Conservation (phyloP, 805 yeast species). For the Pichia eremophila region DNA sequence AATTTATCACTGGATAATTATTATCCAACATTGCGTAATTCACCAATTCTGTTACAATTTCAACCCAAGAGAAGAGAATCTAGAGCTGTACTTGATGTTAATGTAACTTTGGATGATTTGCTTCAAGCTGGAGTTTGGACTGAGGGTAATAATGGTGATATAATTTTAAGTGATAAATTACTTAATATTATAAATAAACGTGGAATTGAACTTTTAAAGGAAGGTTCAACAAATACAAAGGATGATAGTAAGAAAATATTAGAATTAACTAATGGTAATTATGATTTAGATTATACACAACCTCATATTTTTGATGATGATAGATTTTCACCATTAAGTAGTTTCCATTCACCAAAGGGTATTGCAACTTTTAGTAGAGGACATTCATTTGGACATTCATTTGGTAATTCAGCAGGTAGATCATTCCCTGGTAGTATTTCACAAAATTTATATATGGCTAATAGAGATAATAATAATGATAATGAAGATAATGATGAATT, state of each 20-base stretch:
- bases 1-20: constrained; percentile 45
- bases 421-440: neutral
- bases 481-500: constrained; percentile 6
- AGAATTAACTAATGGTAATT: constrained; percentile 16
- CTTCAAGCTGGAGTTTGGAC: constrained; percentile 19
- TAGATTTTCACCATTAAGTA: constrained; percentile 4
- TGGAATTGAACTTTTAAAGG: neutral
- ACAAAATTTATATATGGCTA: neutral
- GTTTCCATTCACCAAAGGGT: constrained; percentile 8
- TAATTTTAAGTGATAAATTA: constrained; percentile 13
- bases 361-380: constrained; percentile 9
- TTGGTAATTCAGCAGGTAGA: constrained; percentile 1
- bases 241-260: neutral
- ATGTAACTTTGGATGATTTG: constrained; percentile 33
- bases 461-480: neutral
- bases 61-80: constrained; percentile 32
- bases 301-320: constrained; percentile 16
- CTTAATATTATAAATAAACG: constrained; percentile 1
- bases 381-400: constrained; percentile 3
- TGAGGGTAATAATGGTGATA: constrained; percentile 3
- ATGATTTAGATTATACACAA: constrained; percentile 21
- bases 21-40: constrained; percentile 61
- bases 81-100: constrained; percentile 38
- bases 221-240: neutral
- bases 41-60: constrained; percentile 49